Evolutionary conservation across 805 yeast species (phyloP).

Genomic region (Tetrapisispora pingtungensis): DNA sequence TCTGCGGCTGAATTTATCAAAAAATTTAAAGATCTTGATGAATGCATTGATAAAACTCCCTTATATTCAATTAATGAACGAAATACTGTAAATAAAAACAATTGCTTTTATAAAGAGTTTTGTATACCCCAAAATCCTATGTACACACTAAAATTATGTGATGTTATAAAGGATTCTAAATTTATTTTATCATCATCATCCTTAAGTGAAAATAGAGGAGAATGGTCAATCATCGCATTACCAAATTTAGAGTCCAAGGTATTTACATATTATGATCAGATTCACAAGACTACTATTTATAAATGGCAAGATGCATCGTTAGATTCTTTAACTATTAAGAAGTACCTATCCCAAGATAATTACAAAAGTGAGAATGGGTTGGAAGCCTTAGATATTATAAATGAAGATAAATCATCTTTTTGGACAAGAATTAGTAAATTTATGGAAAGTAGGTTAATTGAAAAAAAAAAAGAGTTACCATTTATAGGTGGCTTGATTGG

Average conservation of each 20-base stretch:
- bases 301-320: conserved; percentile 22
- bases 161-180: conserved; percentile 27
- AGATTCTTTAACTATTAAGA: conserved; percentile 3
- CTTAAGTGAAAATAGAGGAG: conserved; percentile 37
- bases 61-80: conserved; percentile 7
- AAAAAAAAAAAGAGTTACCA: conserved; percentile 39
- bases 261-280: conserved; percentile 53
- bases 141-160: conserved; percentile 41
- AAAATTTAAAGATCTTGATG: conserved; percentile 6
- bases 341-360: neutral
- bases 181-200: conserved; percentile 68
- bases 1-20: neutral
- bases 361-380: neutral
- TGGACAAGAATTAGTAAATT: conserved; percentile 22
- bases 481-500: conserved; percentile 92
- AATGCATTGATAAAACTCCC: conserved; percentile 21
- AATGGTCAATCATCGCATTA: conserved; percentile 78
- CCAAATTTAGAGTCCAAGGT: conserved; percentile 39
- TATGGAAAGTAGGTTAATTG: conserved; percentile 16
- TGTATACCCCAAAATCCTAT: conserved; percentile 10
- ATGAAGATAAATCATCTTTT: conserved; percentile 20
- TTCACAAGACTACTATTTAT: conserved; percentile 22
- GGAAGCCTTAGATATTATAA: conserved; percentile 6
- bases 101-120: conserved; percentile 7
- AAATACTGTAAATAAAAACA: neutral